Conservation (phyloP, 139 green algal genomes). For the Pseudopediastrum boryanum region DNA sequence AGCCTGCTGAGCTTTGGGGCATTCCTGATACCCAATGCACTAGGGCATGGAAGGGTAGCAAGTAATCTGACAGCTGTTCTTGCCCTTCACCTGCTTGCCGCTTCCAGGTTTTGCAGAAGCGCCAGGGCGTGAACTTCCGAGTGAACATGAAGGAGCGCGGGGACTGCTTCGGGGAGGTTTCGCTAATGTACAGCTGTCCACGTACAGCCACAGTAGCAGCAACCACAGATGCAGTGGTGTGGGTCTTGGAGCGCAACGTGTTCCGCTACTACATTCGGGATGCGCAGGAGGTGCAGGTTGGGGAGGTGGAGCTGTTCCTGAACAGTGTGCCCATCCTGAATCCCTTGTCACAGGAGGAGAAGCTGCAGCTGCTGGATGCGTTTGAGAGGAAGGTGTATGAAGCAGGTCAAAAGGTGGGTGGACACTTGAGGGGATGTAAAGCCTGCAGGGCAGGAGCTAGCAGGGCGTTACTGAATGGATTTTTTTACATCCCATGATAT, state of each 20-base stretch:
- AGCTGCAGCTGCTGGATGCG: constrained; percentile 78
- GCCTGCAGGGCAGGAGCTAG: too few species aligned
- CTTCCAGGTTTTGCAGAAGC: constrained; percentile 75
- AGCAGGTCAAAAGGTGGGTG: constrained; percentile 19
- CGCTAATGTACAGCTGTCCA: constrained; percentile 89
- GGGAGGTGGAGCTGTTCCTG: constrained; percentile 90
- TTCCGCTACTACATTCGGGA: constrained; percentile 84
- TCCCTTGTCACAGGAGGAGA: constrained; percentile 79
- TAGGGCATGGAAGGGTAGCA: too few species aligned
- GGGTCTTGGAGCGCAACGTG: constrained; percentile 86
- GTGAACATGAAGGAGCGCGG: constrained; percentile 89
- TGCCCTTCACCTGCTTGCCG: too few species aligned
- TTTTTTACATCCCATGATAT: too few species aligned
- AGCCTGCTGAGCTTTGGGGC: too few species aligned
- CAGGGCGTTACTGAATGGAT: too few species aligned
- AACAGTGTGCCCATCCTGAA: constrained; percentile 87
- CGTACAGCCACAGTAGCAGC: constrained; percentile 90
- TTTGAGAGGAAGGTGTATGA: constrained; percentile 66
- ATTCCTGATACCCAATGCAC: too few species aligned
- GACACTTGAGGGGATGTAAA: neutral
- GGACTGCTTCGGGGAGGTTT: constrained; percentile 93
- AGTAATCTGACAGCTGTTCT: too few species aligned
- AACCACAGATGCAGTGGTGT: constrained; percentile 83
- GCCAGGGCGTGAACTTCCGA: constrained; percentile 86
- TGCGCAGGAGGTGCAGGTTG: constrained; percentile 63